These are phyloP conservation scores for Hyaloscypha hepaticicola DNA, from an alignment of 495 filamentous ascomycete species.

Conservation along the genomic window DNA sequence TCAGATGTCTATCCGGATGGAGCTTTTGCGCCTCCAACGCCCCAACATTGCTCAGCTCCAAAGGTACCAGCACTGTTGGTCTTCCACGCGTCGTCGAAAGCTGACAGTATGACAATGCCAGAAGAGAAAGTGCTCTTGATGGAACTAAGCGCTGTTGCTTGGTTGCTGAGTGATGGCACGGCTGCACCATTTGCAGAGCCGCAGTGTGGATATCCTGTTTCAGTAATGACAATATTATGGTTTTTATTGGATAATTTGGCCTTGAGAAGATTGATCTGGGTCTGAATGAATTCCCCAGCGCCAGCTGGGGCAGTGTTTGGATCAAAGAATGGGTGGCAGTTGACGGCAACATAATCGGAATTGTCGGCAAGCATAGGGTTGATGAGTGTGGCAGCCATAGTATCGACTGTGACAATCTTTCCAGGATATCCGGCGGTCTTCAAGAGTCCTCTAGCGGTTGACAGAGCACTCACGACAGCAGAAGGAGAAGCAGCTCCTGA, in stretches of 20 bases:
- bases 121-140: conserved; percentile 52
- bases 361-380: conserved; percentile 70
- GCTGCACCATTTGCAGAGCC: conserved; percentile 64
- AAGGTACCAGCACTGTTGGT: conserved; percentile 60
- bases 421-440: conserved; percentile 65
- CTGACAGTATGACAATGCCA: conserved; percentile 69
- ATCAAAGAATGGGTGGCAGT: conserved; percentile 86
- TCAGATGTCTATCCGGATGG: conserved; percentile 25
- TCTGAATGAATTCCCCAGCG: conserved; percentile 64
- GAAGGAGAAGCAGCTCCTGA: conserved; percentile 49
- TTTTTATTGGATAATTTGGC: conserved; percentile 34
- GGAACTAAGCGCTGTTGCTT: conserved; percentile 61
- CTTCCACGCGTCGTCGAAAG: conserved; percentile 81
- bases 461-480: conserved; percentile 55
- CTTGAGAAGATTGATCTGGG: conserved; percentile 47
- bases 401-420: conserved; percentile 77
- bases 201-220: conserved; percentile 79
- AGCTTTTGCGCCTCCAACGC: conserved; percentile 41
- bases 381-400: conserved; percentile 60
- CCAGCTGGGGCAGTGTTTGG: conserved; percentile 49
- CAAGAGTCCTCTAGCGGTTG: conserved; percentile 54
- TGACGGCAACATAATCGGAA: conserved; percentile 77
- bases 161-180: conserved; percentile 61
- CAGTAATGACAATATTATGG: conserved; percentile 53
- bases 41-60: conserved; percentile 73